Conservation (phyloP, 306 rosid genomes). For the Begonia loranthoides region DNA sequence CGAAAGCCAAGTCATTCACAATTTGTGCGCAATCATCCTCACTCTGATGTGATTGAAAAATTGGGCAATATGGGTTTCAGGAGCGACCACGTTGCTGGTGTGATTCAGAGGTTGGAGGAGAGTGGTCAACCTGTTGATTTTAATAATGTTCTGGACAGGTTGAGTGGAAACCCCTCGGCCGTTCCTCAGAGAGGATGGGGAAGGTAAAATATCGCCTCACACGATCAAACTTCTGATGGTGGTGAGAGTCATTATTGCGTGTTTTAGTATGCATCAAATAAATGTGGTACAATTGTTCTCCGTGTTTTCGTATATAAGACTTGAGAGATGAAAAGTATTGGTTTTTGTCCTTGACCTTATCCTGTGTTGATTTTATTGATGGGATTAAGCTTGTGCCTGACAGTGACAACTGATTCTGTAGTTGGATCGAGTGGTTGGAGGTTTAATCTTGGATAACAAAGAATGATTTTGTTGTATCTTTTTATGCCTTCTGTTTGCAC, state of each 20-base stretch:
- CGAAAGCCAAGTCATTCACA: constrained; percentile 42
- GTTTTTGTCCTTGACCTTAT: background rate
- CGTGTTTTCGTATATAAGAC: constrained; percentile 7
- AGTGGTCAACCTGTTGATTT: constrained; percentile 83
- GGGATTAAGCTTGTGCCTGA: too few relatives aligned
- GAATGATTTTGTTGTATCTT: too few relatives aligned
- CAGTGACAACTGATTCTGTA: too few relatives aligned
- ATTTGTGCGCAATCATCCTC: constrained; percentile 56
- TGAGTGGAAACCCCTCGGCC: constrained; percentile 34
- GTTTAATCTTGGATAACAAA: too few relatives aligned
- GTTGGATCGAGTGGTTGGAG: too few relatives aligned
- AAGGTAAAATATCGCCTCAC: constrained; percentile 18
- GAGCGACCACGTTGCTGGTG: constrained; percentile 55
- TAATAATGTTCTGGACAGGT: constrained; percentile 76
- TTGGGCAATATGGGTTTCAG: constrained; percentile 75
- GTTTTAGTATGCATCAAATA: constrained; percentile 93
- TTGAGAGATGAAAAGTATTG: constrained; percentile 8
- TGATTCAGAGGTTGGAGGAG: constrained; percentile 96
- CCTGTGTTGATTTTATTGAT: too few relatives aligned
- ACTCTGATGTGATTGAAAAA: constrained; percentile 73
- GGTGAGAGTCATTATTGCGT: constrained; percentile 42
- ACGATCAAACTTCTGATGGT: constrained; percentile 7
- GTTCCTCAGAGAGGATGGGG: constrained; percentile 82
- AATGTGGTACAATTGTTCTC: constrained; percentile 13
- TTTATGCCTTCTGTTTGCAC: too few relatives aligned